These are phyloP conservation scores for Phaffomyces thermotolerans DNA, from an alignment of 805 yeast genomes.

Conservation along the genomic window DNA sequence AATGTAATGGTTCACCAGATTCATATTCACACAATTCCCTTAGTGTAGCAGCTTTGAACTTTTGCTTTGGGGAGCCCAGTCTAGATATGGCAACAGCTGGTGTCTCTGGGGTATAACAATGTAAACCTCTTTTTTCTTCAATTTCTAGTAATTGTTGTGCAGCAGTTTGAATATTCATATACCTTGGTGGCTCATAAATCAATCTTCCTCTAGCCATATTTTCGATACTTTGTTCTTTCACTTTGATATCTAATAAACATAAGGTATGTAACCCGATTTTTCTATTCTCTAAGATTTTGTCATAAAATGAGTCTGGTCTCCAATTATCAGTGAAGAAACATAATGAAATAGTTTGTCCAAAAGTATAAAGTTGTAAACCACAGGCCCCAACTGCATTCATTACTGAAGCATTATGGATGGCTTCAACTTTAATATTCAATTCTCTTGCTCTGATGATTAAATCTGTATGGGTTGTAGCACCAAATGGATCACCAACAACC, in stretches of 20 bases:
- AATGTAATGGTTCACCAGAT: slow-evolving; percentile 91
- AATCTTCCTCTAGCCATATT: slow-evolving; percentile 89
- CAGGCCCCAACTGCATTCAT: slow-evolving; percentile 99
- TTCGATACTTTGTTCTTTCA: slow-evolving; percentile 91
- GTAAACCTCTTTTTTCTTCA: slow-evolving; percentile 68
- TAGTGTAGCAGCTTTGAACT: slow-evolving; percentile 79
- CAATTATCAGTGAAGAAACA: slow-evolving; percentile 93
- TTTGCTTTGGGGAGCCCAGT: slow-evolving; percentile 79
- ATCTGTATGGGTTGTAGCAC: slow-evolving; percentile 98
- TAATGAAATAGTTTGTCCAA: slow-evolving; percentile 95
- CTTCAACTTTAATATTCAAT: slow-evolving; percentile 66
- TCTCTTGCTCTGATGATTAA: slow-evolving; percentile 87
- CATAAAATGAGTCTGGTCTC: slow-evolving; percentile 95
- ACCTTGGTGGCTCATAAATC: slow-evolving; percentile 94
- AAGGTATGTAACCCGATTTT: slow-evolving; percentile 87
- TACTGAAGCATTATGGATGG: slow-evolving; percentile 91
- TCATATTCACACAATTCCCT: slow-evolving; percentile 73
- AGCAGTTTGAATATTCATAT: slow-evolving; percentile 88
- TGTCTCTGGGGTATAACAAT: slow-evolving; percentile 77
- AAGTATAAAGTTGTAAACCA: slow-evolving; percentile 89
- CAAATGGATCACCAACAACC: slow-evolving; percentile 97
- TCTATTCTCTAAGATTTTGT: slow-evolving; percentile 83
- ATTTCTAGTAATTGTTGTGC: slow-evolving; percentile 82
- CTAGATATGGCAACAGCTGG: slow-evolving; percentile 94
- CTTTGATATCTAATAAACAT: slow-evolving; percentile 84